phyloP scores from a whole-genome alignment of 768 basidiomycete genomes.

The Favolaschia claudopus region DNA sequence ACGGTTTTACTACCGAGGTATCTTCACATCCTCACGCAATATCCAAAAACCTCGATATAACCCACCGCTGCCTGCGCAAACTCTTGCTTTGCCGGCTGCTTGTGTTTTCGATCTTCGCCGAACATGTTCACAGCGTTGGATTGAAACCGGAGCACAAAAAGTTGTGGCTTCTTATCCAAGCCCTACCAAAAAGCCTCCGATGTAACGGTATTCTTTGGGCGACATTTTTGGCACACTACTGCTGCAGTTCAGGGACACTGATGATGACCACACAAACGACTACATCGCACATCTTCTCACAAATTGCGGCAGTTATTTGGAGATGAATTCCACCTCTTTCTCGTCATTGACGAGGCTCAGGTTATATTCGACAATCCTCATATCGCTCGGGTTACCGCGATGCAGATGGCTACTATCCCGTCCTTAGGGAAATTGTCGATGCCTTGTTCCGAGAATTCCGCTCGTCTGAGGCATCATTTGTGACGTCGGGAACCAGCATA shows the following conservation, averaged over 20 bases:
- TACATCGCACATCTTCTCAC: background rate
- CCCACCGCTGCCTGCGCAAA: background rate
- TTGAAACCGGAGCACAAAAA: background rate
- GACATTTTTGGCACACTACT: too few species aligned
- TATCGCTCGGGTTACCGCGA: background rate
- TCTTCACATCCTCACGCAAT: too few species aligned
- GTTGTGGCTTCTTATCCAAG: too few species aligned
- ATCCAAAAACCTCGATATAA: too few species aligned
- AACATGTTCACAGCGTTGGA: too few species aligned
- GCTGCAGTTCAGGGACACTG: too few species aligned
- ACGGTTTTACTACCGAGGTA: too few species aligned
- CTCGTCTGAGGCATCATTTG: background rate
- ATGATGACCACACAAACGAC: too few species aligned
- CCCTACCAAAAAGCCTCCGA: too few species aligned
- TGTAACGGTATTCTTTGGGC: too few species aligned
- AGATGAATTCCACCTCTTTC: background rate
- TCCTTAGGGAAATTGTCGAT: background rate
- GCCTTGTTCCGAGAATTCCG: background rate
- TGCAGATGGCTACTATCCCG: background rate
- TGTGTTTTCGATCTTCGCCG: background rate
- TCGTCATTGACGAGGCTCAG: constrained; percentile 6
- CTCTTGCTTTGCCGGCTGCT: background rate
- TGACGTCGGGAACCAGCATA: background rate
- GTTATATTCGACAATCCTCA: background rate
- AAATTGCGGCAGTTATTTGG: background rate